phyloP scores from a whole-genome alignment of 176 grass and related monocot species.

The Triticum timopheevii region DNA sequence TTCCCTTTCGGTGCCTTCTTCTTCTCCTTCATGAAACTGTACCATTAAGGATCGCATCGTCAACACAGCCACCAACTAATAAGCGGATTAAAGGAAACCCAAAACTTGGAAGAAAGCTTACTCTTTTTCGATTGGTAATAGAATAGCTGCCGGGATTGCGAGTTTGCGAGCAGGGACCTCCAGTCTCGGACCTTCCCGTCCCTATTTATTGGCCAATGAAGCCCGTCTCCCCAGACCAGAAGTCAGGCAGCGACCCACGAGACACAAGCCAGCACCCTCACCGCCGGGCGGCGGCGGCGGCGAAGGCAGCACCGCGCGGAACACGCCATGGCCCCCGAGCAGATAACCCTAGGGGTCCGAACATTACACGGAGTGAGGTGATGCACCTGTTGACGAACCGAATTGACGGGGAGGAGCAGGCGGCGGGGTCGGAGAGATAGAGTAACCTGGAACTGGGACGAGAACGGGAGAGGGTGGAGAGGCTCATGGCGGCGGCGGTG shows the following conservation, averaged over 20 bases:
- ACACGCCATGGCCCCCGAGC: no score
- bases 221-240: conserved; percentile 29
- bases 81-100: background rate
- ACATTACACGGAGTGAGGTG: no score
- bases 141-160: conserved; percentile 54
- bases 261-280: no score
- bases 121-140: conserved; percentile 62
- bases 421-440: no score
- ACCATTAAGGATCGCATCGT: background rate
- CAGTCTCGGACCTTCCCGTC: conserved; percentile 40
- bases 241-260: conserved; percentile 45
- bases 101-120: conserved; percentile 42
- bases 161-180: conserved; percentile 58
- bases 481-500: no score
- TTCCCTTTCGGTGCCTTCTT: conserved; percentile 58
- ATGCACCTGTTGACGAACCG: no score
- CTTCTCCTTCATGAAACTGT: conserved; percentile 61
- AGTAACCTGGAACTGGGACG: no score
- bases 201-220: background rate
- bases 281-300: no score
- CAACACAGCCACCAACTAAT: background rate
- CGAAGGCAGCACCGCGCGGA: no score
- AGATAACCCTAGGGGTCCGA: no score
- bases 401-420: no score
- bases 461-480: no score